Percentiles rank a stretch among this genome's conserved stretches.
These are phyloP conservation scores for Umbellularia californica DNA, from an alignment of 164 flowering plant species.

Conservation along the genomic window DNA sequence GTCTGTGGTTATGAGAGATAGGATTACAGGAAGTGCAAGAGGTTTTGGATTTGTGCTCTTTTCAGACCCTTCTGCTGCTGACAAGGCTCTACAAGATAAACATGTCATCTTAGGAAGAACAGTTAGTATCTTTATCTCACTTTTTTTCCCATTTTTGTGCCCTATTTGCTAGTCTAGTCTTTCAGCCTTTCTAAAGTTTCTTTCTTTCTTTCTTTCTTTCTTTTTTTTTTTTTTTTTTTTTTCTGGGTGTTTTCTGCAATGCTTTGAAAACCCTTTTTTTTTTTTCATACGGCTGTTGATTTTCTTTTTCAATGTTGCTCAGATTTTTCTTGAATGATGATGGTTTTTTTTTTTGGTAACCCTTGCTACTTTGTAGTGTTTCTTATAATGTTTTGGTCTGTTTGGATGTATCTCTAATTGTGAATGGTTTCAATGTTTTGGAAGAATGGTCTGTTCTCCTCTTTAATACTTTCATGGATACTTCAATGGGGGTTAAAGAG, in stretches of 20 bases:
- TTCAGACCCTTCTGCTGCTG: constrained; percentile 44
- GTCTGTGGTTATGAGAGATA: constrained; percentile 39
- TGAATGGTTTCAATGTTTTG: too few species aligned
- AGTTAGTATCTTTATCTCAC: constrained; percentile 26
- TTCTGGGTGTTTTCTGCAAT: background rate
- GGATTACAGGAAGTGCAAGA: constrained; percentile 33
- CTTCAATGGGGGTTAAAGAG: too few species aligned
- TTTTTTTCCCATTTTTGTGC: background rate
- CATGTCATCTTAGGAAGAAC: constrained; percentile 53
- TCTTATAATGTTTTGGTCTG: background rate
- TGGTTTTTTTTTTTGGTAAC: too few species aligned
- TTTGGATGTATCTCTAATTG: background rate
- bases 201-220: too few species aligned
- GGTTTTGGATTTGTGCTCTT: constrained; percentile 72
- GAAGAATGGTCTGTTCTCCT: too few species aligned
- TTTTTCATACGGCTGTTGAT: too few species aligned
- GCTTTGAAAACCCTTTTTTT: too few species aligned
- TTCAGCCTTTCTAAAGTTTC: background rate
- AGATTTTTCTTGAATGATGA: too few species aligned
- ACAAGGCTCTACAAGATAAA: constrained; percentile 48
- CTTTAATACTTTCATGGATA: too few species aligned
- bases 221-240: too few species aligned
- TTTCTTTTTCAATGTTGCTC: too few species aligned
- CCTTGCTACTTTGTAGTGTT: too few species aligned
- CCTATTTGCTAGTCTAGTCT: background rate